phyloP scores from a whole-genome alignment of 768 basidiomycete species.

The Pleurotus salmoneostramineus region DNA sequence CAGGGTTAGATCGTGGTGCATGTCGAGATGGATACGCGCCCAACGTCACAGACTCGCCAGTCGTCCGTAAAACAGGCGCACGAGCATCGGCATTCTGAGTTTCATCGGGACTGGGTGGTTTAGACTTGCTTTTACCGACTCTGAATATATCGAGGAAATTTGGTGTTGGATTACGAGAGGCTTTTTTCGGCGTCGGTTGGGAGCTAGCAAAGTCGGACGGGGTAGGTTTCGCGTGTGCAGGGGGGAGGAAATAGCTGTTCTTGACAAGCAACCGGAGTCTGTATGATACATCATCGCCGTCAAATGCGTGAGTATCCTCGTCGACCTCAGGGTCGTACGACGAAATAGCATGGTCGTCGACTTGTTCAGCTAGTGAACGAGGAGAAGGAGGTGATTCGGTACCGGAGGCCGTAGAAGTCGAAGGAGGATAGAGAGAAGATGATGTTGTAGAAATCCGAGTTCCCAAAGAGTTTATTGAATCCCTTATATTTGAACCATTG shows the following conservation, averaged over 20 bases:
- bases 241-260: slow-evolving; percentile 87
- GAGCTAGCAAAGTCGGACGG: slow-evolving; percentile 56
- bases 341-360: slow-evolving; percentile 38
- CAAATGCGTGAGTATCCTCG: slow-evolving; percentile 42
- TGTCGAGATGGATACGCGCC: slow-evolving; percentile 36
- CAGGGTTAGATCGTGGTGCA: slow-evolving; percentile 31
- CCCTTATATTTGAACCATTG: slow-evolving; percentile 27
- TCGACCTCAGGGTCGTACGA: slow-evolving; percentile 45
- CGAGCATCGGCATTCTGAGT: slow-evolving; percentile 27
- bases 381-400: slow-evolving; percentile 67
- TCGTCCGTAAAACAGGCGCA: slow-evolving; percentile 54
- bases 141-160: slow-evolving; percentile 72
- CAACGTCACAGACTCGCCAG: slow-evolving; percentile 58
- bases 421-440: slow-evolving; percentile 76
- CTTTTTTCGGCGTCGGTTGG: slow-evolving; percentile 35
- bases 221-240: slow-evolving; percentile 80
- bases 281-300: slow-evolving; percentile 80
- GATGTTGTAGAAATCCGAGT: slow-evolving; percentile 67
- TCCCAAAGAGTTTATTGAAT: slow-evolving; percentile 49
- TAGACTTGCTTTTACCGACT: slow-evolving; percentile 63
- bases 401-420: slow-evolving; percentile 59
- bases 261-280: slow-evolving; percentile 80
- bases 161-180: slow-evolving; percentile 35
- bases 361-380: slow-evolving; percentile 44
- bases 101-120: slow-evolving; percentile 45